phyloP scores from a whole-genome alignment of 140 eudicot species.

The Senecio squalidus region DNA sequence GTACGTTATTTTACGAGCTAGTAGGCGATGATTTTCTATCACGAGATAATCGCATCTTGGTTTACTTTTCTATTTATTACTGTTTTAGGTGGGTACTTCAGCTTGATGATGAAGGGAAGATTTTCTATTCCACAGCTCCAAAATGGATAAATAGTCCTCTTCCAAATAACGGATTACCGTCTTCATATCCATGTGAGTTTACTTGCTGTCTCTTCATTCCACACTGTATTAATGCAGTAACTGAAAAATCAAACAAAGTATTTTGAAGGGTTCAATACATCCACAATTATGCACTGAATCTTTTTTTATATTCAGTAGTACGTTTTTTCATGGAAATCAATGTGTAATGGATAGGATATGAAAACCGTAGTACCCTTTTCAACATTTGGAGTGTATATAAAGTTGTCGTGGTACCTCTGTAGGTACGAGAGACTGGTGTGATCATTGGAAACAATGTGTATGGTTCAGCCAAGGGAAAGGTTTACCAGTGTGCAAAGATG shows the following conservation, averaged over 20 bases:
- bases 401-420: too few species aligned
- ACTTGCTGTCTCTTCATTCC: neutral
- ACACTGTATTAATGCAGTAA: too few species aligned
- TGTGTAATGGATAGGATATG: too few species aligned
- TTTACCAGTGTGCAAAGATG: conserved; percentile 41
- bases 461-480: conserved; percentile 75
- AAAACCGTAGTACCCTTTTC: too few species aligned
- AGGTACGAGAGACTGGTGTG: conserved; percentile 82
- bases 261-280: too few species aligned
- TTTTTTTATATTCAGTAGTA: too few species aligned
- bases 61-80: neutral
- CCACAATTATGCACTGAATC: too few species aligned
- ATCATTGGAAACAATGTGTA: conserved; percentile 95
- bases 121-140: conserved; percentile 83
- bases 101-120: conserved; percentile 80
- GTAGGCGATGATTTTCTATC: conserved; percentile 7
- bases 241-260: too few species aligned
- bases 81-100: conserved; percentile 88
- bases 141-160: conserved; percentile 49
- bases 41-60: neutral
- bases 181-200: conserved; percentile 42
- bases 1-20: conserved; percentile 33
- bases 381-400: too few species aligned
- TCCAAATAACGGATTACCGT: conserved; percentile 12
- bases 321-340: too few species aligned